Evolutionary conservation across 495 filamentous ascomycete species (phyloP).

Genomic region (Hypoxylon cercidicola): DNA sequence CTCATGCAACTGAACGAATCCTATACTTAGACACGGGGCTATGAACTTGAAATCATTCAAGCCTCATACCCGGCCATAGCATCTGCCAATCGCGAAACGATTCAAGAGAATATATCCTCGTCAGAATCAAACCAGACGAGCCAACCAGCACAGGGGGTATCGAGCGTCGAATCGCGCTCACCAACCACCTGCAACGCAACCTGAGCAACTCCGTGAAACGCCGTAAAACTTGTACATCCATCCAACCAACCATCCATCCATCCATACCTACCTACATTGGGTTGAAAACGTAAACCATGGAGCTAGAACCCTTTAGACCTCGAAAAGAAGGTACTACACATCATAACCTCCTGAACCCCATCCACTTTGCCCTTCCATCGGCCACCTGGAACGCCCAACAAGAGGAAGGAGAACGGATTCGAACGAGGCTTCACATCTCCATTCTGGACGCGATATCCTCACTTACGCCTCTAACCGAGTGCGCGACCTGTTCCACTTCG

Average conservation of each 20-base stretch:
- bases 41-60: no score
- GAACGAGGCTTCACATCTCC: conserved; percentile 61
- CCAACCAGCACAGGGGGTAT: conserved; percentile 18
- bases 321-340: not conserved
- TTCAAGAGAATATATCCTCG: not conserved
- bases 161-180: conserved; percentile 30
- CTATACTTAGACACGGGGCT: no score
- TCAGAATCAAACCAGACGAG: not conserved
- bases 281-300: conserved; percentile 31
- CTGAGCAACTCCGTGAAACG: conserved; percentile 16
- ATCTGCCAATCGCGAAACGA: not conserved
- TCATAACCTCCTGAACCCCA: conserved; percentile 7
- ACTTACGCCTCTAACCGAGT: conserved; percentile 72
- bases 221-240: conserved; percentile 27
- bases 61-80: no score
- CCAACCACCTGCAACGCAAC: conserved; percentile 5
- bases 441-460: conserved; percentile 78
- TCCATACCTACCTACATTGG: conserved; percentile 9
- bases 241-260: not conserved
- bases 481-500: conserved; percentile 58
- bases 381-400: conserved; percentile 27
- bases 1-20: no score
- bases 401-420: conserved; percentile 13
- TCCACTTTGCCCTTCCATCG: conserved; percentile 15
- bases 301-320: not conserved